These are phyloP conservation scores for Psilocybe cubensis DNA, from an alignment of 768 basidiomycete species.

Conservation along the genomic window DNA sequence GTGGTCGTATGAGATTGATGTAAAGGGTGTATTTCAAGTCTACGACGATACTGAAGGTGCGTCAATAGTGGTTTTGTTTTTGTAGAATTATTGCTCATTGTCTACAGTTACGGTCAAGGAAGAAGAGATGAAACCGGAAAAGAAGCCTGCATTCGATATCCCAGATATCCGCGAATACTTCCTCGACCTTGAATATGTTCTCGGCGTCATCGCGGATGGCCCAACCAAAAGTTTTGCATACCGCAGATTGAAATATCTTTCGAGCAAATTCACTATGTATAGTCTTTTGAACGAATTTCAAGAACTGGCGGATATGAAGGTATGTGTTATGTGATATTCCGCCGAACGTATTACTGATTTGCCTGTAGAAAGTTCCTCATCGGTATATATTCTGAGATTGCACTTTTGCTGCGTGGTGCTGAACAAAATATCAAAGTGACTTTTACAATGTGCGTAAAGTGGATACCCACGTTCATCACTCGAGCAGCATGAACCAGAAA, in stretches of 20 bases:
- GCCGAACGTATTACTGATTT: background rate
- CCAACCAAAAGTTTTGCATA: slow-evolving; percentile 97
- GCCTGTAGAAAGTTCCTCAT: slow-evolving; percentile 74
- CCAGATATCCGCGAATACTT: slow-evolving; percentile 95
- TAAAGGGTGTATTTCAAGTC: slow-evolving; percentile 90
- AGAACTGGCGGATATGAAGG: slow-evolving; percentile 97
- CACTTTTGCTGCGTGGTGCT: background rate
- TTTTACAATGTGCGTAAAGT: slow-evolving; percentile 99
- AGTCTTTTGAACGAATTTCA: slow-evolving; percentile 90
- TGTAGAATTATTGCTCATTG: background rate
- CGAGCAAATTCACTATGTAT: slow-evolving; percentile 95
- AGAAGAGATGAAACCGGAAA: slow-evolving; percentile 22
- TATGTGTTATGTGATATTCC: slow-evolving; percentile 31
- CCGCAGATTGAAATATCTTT: slow-evolving; percentile 86
- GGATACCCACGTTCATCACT: slow-evolving; percentile 98
- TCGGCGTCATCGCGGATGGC: slow-evolving; percentile 91
- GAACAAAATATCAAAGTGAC: slow-evolving; percentile 59
- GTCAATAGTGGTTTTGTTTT: background rate
- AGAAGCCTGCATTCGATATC: slow-evolving; percentile 68
- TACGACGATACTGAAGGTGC: slow-evolving; percentile 52
- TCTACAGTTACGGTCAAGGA: background rate
- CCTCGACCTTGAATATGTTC: slow-evolving; percentile 90
- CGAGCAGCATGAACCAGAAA: slow-evolving; percentile 99
- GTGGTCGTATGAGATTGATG: slow-evolving; percentile 76
- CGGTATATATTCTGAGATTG: slow-evolving; percentile 48